Evolutionary conservation across 2,329 filamentous ascomycete species (phyloP), one percentile per base, ranked within the genome.

Genomic region (Diaporthe humulicola): DNA sequence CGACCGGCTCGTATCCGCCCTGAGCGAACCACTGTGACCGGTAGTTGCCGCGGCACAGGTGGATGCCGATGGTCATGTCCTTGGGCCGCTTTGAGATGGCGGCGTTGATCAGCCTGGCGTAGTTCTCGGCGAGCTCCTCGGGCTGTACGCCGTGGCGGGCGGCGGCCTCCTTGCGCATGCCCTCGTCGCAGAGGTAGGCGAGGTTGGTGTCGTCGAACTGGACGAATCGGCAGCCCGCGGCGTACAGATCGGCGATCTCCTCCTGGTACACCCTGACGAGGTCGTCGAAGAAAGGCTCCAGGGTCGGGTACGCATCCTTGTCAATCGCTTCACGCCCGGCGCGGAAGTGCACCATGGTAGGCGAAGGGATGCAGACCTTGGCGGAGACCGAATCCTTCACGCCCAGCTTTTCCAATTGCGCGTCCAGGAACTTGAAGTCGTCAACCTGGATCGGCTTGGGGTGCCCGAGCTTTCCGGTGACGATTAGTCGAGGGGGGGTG

Each of bases 321-420:
- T 87, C 85, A 80, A 90, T 90, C 78, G 84, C 85, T 30, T 89
- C 87, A 42, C 88, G 84, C 15, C 86, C 87, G 75, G 88, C 88
- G 74, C 89, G 87, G 85, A 91, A 90, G 80, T 90, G 89, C 69
- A 90, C 86, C 89, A 90, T 90, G n/a, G 89, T 90, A 17, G 89
- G 89, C 54, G 83, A 86, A 4, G 89, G 89, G 75, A 91, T 90
- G 84, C 87, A 89, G 42, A 90, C 88, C 80, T 91, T 91, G 54
- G 87, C 85, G 3, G 83, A 87, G 60, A 80, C 81, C 70, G 82
- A 81, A 70, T 80, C 82, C 69, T 81, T 82, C 38, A 78, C 73
- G 61, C 77, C 77, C 54, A 79, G 78, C 73, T 80, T 79, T 33
- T 80, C 81, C 80, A 90, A 87, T 58, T 85, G 84, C 40, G 83